phyloP scores from a whole-genome alignment of 108 stramenopile genomes.

The Pseudonitzschia pungens region DNA sequence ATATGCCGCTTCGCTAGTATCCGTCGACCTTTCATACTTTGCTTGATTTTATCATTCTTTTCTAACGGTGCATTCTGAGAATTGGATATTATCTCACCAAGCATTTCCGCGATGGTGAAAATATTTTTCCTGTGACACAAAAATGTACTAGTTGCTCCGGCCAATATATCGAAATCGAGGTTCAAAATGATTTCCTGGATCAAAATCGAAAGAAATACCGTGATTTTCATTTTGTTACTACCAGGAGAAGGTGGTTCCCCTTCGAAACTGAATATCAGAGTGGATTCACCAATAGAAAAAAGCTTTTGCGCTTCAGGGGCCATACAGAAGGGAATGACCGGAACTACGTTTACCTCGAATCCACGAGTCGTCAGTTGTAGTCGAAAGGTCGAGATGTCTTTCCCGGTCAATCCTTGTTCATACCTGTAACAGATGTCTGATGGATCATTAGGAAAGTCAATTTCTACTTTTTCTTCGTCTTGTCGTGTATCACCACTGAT shows the following conservation, averaged over 20 bases:
- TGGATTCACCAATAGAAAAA: conserved; percentile 50
- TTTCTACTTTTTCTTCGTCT: conserved; percentile 11
- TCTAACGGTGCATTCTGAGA: conserved; percentile 3
- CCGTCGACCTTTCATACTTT: conserved; percentile 28
- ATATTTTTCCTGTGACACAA: conserved; percentile 38
- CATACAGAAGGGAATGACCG: conserved; percentile 43
- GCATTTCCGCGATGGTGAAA: conserved; percentile 6
- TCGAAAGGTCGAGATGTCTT: conserved; percentile 50
- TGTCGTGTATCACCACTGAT: conserved; percentile 29
- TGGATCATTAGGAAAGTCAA: conserved; percentile 67
- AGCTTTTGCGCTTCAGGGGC: conserved; percentile 40
- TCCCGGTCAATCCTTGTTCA: background rate
- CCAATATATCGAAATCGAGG: conserved; percentile 50
- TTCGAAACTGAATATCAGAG: conserved; percentile 63
- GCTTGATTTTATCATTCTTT: conserved; percentile 15
- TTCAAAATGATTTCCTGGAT: conserved; percentile 49
- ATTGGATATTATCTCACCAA: conserved; percentile 1
- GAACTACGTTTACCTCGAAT: conserved; percentile 46
- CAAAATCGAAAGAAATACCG: conserved; percentile 49
- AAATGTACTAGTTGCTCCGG: conserved; percentile 53
- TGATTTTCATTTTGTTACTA: conserved; percentile 34
- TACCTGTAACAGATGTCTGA: conserved; percentile 54
- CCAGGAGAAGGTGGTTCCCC: conserved; percentile 33
- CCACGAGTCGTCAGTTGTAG: conserved; percentile 54
- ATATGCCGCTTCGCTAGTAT: conserved; percentile 33